phyloP scores from a whole-genome alignment of 2,329 filamentous ascomycete species.

The Massarina eburnea region DNA sequence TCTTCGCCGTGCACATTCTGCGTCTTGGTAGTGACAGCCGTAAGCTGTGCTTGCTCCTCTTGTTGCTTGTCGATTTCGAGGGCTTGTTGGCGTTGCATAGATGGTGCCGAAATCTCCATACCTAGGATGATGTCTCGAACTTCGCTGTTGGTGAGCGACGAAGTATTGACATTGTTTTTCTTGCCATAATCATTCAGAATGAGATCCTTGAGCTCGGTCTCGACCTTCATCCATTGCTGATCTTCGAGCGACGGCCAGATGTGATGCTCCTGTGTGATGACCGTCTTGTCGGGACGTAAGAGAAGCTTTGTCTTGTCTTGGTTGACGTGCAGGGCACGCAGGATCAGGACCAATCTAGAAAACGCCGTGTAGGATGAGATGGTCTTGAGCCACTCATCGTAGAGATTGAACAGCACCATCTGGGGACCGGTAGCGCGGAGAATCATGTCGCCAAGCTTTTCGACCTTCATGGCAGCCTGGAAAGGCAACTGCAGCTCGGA shows the following conservation, averaged over 20 bases:
- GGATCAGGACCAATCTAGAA: slow-evolving; percentile 88
- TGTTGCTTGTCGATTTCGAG: slow-evolving; percentile 99
- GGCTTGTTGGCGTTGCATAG: slow-evolving; percentile 96
- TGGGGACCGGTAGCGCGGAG: slow-evolving; percentile 96
- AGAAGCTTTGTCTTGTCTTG: slow-evolving; percentile 98
- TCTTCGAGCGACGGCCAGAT: slow-evolving; percentile 96
- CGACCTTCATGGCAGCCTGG: slow-evolving; percentile 99
- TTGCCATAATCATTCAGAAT: slow-evolving; percentile 99
- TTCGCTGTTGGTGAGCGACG: slow-evolving; percentile 93
- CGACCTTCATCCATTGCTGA: slow-evolving; percentile 99
- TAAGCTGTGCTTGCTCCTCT: slow-evolving; percentile 93
- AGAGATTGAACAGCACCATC: slow-evolving; percentile 99
- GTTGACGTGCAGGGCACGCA: slow-evolving; percentile 95
- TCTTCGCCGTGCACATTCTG: slow-evolving; percentile 97
- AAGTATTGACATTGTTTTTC: slow-evolving; percentile 99
- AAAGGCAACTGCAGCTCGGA: slow-evolving; percentile 96
- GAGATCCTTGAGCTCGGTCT: slow-evolving; percentile 90
- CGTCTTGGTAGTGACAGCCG: slow-evolving; percentile 96
- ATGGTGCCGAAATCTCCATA: slow-evolving; percentile 99
- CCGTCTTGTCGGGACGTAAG: slow-evolving; percentile 91
- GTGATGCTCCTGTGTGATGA: slow-evolving; percentile 97
- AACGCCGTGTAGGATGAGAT: slow-evolving; percentile 99
- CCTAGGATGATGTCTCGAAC: slow-evolving; percentile 97
- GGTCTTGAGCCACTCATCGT: slow-evolving; percentile 98
- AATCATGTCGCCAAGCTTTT: slow-evolving; percentile 99